Conservation (phyloP, 1,284 basidiomycete genomes). For the Sphaerobolus stellatus region DNA sequence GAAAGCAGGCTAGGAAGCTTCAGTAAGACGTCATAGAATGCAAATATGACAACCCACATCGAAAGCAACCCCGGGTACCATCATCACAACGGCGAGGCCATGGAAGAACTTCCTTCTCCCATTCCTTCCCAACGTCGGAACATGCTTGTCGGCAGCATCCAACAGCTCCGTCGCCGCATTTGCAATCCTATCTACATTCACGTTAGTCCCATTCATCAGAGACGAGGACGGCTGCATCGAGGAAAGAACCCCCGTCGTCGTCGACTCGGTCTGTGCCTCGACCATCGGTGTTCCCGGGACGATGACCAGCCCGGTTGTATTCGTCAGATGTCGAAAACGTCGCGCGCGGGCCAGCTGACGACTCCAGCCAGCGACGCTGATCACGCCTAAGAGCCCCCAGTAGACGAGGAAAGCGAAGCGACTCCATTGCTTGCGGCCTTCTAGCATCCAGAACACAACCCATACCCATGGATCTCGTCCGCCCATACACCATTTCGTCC, state of each 20-base stretch:
- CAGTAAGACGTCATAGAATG: slow-evolving; percentile 10
- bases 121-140: slow-evolving; percentile 89
- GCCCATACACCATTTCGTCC: slow-evolving; percentile 88
- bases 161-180: slow-evolving; percentile 71
- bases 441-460: slow-evolving; percentile 72
- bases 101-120: slow-evolving; percentile 98
- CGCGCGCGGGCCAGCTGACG: slow-evolving; percentile 78
- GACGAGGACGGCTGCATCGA: slow-evolving; percentile 15
- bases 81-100: slow-evolving; percentile 92
- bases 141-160: slow-evolving; percentile 83
- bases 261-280: not conserved
- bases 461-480: slow-evolving; percentile 89
- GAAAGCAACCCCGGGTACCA: slow-evolving; percentile 87
- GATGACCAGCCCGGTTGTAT: slow-evolving; percentile 27
- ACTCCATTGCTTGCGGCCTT: slow-evolving; percentile 81
- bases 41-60: slow-evolving; percentile 74
- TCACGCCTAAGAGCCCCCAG: slow-evolving; percentile 78
- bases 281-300: not conserved
- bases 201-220: slow-evolving; percentile 52
- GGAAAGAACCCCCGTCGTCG: not conserved
- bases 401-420: slow-evolving; percentile 78
- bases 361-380: slow-evolving; percentile 93
- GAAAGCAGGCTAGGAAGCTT: slow-evolving; percentile 78
- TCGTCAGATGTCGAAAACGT: slow-evolving; percentile 57
- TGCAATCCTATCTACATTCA: slow-evolving; percentile 23